Base-by-base conservation (phyloP, 805 yeast species). In the Suhomyces sp. region DNA sequence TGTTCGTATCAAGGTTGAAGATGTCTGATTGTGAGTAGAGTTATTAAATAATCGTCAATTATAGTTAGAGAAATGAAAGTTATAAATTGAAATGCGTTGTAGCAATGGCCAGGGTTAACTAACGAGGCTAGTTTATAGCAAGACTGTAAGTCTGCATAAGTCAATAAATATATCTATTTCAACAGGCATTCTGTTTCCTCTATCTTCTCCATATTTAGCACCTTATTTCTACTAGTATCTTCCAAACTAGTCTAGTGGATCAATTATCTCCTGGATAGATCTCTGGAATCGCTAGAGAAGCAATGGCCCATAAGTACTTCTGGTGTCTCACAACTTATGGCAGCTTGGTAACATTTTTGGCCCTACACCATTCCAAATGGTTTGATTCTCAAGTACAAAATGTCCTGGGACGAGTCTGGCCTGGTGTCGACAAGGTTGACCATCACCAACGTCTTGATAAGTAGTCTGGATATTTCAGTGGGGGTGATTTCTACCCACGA, bases 1-100 rank as follows among this genome's bases (percentile, higher is more conserved):
- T 23, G 62, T 61, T 50, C 40, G 64, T 57, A 67, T 74, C 54
- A 80, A 63, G 44, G 50, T 66, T 52, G 54, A 46, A 47, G 49
- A 42, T n/a, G 36, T 33, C 36, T 33, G 12, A 33, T 13, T 10
- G 5, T 10, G 10, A 10, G 31, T 24, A 27, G 31, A 4, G 2
- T 9, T 9, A 27, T 12, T 10, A 10, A 2, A 10, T 1, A 27
- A 2, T 9, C 5, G 3, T 27, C 5, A 27, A 8, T 26, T 29
- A 5, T 29, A 12, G 10, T 29, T 29, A 29, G 6, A 27, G 29
- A 27, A 27, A 27, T 27, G 29, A 27, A 27, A 29, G 33, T 29
- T 1, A 19, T 19, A 19, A 19, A 19, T 19, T 19, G 19, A 19
- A 19, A 19, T 19, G 19, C 19, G 19, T 19, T 2, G 19, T 19